phyloP scores from a whole-genome alignment of 148 eudicot species.

The Fallopia convolvulus region DNA sequence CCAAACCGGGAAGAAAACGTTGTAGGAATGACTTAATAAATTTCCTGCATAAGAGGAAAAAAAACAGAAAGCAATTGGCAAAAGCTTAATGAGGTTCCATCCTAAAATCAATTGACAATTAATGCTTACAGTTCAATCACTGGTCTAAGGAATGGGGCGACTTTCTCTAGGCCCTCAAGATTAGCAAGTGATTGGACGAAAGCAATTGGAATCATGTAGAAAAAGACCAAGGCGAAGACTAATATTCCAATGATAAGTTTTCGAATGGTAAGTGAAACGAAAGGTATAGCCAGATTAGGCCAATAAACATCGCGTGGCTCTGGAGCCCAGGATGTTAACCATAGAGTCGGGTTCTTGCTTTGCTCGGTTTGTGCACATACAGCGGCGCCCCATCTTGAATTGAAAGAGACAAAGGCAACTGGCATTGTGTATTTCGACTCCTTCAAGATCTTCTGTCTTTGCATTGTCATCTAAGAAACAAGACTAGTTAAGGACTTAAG shows the following conservation, averaged over 20 bases:
- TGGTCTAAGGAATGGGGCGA: conserved; percentile 78
- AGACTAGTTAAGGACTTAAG: conserved; percentile 2
- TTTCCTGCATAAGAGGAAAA: conserved; percentile 43
- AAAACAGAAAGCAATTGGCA: not conserved
- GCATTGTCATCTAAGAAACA: conserved; percentile 57
- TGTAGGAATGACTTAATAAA: conserved; percentile 84
- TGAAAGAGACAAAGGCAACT: conserved; percentile 88
- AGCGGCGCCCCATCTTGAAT: conserved; percentile 96
- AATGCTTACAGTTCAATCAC: conserved; percentile 66
- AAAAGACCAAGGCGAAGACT: conserved; percentile 81
- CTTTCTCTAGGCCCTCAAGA: conserved; percentile 78
- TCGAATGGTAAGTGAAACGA: conserved; percentile 68
- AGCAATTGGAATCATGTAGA: conserved; percentile 95
- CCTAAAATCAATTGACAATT: not conserved
- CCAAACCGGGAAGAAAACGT: conserved; percentile 97
- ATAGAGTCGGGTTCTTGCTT: conserved; percentile 77
- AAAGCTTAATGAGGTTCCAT: not conserved
- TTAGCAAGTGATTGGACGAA: conserved; percentile 99
- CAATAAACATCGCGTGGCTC: conserved; percentile 96
- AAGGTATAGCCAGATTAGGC: conserved; percentile 81
- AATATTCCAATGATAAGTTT: conserved; percentile 56
- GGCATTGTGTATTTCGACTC: conserved; percentile 59
- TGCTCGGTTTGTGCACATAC: conserved; percentile 96
- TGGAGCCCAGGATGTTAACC: conserved; percentile 96
- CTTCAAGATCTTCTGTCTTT: conserved; percentile 67